These are phyloP conservation scores for Hibiscus tridactylites DNA, from an alignment of 345 rosid genomes.

Conservation along the genomic window DNA sequence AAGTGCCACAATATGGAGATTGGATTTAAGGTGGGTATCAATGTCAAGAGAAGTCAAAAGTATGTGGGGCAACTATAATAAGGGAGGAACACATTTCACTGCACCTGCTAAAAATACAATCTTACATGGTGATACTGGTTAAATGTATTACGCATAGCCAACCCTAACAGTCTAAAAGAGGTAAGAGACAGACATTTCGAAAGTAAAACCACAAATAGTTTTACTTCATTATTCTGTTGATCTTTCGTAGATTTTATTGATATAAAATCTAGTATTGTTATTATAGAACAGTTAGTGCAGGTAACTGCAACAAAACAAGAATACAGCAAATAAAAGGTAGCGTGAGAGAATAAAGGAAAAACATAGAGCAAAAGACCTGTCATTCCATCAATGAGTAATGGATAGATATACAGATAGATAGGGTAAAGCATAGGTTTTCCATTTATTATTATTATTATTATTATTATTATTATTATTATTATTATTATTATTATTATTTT, in stretches of 20 bases:
- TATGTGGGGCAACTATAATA: not conserved
- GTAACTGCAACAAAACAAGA: not conserved
- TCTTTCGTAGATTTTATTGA: not conserved
- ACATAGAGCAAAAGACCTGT: not conserved
- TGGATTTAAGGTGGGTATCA: not conserved
- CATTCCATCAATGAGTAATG: too few relatives aligned
- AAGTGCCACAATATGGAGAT: not conserved
- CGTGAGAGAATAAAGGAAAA: not conserved
- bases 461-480: too few relatives aligned
- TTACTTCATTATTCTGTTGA: not conserved
- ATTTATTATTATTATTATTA: too few relatives aligned
- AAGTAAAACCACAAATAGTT: not conserved
- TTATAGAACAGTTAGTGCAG: not conserved
- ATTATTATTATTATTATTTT: too few relatives aligned
- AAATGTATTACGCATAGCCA: not conserved
- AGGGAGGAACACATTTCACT: not conserved
- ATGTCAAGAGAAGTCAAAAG: not conserved
- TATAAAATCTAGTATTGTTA: not conserved
- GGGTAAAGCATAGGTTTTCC: too few relatives aligned
- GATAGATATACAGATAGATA: too few relatives aligned
- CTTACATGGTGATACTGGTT: not conserved
- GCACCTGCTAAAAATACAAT: not conserved
- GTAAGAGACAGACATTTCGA: not conserved
- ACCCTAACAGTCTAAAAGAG: not conserved
- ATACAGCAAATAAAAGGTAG: not conserved